phyloP scores from a whole-genome alignment of 805 yeast genomes.

The Kodamaea hsintzibuensis region DNA sequence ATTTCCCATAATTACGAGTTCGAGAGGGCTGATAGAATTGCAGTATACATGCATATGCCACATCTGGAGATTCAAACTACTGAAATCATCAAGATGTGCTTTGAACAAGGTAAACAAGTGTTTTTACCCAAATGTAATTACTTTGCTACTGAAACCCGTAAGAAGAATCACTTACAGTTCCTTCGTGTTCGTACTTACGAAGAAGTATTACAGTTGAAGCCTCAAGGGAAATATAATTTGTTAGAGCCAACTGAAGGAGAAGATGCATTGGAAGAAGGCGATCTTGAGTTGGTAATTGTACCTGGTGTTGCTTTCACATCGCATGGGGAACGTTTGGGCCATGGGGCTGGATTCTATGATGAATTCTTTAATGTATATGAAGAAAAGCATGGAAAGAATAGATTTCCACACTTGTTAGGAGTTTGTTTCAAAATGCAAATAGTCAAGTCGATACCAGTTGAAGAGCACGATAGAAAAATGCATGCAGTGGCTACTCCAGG shows the following conservation, averaged over 20 bases:
- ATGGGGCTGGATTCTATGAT: slow-evolving; percentile 93
- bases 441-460: slow-evolving; percentile 52
- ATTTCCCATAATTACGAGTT: slow-evolving; percentile 31
- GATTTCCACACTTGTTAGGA: slow-evolving; percentile 53
- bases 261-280: slow-evolving; percentile 34
- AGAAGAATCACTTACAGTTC: slow-evolving; percentile 52
- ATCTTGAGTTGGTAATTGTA: slow-evolving; percentile 69
- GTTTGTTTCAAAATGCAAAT: slow-evolving; percentile 67
- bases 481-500: slow-evolving; percentile 42
- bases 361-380: slow-evolving; percentile 41
- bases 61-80: slow-evolving; percentile 65
- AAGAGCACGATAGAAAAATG: slow-evolving; percentile 61
- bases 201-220: slow-evolving; percentile 50
- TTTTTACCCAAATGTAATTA: slow-evolving; percentile 58
- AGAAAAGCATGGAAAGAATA: slow-evolving; percentile 15
- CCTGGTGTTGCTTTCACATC: slow-evolving; percentile 84
- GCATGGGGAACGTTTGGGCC: slow-evolving; percentile 66
- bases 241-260: slow-evolving; percentile 59
- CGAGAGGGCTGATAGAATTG: slow-evolving; percentile 49
- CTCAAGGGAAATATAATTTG: slow-evolving; percentile 67
- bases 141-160: slow-evolving; percentile 31
- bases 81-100: slow-evolving; percentile 52
- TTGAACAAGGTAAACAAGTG: slow-evolving; percentile 49
- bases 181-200: slow-evolving; percentile 44
- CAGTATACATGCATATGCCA: slow-evolving; percentile 78